Conservation (phyloP, 1,284 basidiomycete species). For the Pascua sp. region DNA sequence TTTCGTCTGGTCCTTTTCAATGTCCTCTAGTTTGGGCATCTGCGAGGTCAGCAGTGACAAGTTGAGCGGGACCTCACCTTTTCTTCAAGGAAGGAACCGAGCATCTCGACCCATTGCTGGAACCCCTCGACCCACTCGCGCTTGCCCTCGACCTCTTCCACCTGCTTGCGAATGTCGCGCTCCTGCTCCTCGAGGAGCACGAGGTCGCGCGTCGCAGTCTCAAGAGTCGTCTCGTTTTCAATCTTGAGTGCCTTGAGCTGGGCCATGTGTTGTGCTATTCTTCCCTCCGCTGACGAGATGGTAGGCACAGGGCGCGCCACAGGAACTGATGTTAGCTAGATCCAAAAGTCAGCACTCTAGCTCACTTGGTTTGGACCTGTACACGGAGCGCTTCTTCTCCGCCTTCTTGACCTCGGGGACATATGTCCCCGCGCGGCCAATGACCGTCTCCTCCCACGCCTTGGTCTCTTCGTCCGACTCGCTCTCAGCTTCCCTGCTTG, state of each 20-base stretch:
- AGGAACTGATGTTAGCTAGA: constrained; percentile 55
- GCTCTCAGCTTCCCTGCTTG: constrained; percentile 60
- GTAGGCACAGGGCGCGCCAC: constrained; percentile 55
- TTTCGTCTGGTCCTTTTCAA: constrained; percentile 75
- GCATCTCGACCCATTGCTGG: constrained; percentile 77
- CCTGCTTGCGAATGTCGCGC: constrained; percentile 71
- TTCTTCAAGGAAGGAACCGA: constrained; percentile 84
- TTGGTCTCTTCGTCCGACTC: constrained; percentile 78
- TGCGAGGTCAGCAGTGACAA: constrained; percentile 37
- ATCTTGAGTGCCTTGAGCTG: constrained; percentile 50
- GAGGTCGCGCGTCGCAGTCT: constrained; percentile 59
- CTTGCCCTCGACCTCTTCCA: constrained; percentile 73
- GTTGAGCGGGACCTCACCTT: constrained; percentile 61
- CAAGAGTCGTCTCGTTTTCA: constrained; percentile 44
- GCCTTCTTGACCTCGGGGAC: constrained; percentile 2
- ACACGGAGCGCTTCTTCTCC: constrained; percentile 55
- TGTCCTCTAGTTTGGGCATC: constrained; percentile 76
- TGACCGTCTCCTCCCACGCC: constrained; percentile 70
- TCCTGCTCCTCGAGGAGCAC: constrained; percentile 69
- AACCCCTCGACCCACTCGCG: constrained; percentile 82
- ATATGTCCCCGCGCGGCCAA: constrained; percentile 8
- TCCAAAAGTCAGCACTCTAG: constrained; percentile 4
- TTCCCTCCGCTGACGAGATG: constrained; percentile 66
- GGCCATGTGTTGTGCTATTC: constrained; percentile 61
- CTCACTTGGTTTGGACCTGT: constrained; percentile 73